phyloP scores from a whole-genome alignment of 2,329 filamentous ascomycete species.

The Colletotrichum truncatum region DNA sequence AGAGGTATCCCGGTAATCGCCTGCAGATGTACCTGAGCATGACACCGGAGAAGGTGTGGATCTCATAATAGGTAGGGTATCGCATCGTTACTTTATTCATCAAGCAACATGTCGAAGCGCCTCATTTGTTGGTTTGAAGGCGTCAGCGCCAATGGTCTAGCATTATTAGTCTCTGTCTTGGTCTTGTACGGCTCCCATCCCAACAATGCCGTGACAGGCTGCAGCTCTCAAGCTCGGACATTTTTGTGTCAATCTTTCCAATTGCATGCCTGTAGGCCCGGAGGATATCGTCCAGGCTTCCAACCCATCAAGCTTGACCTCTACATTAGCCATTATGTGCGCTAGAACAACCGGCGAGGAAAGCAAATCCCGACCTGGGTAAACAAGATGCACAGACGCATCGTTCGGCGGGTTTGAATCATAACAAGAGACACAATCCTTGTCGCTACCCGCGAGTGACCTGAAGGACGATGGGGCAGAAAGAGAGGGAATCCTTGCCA shows the following conservation, averaged over 20 bases:
- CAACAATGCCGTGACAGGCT: background rate
- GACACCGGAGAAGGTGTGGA: background rate
- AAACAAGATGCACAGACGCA: conserved; percentile 12
- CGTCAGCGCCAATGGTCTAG: background rate
- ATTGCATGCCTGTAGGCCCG: background rate
- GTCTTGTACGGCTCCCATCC: background rate
- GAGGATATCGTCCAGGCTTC: background rate
- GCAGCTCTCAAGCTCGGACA: background rate
- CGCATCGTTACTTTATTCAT: background rate
- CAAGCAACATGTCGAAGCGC: background rate
- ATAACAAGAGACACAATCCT: background rate
- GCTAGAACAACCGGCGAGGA: background rate
- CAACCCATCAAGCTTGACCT: background rate
- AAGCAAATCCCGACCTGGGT: background rate
- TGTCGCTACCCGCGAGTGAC: background rate
- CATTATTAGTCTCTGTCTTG: no score
- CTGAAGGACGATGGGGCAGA: background rate
- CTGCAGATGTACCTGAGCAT: conserved; percentile 2
- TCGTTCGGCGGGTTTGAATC: conserved; percentile 3
- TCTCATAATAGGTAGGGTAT: background rate
- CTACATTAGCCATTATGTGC: background rate
- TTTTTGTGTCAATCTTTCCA: background rate
- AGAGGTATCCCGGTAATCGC: background rate
- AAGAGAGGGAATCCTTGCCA: background rate
- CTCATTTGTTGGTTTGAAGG: background rate